These are phyloP conservation scores for Boletales sp. DNA, from an alignment of 768 basidiomycete genomes.

Conservation along the genomic window DNA sequence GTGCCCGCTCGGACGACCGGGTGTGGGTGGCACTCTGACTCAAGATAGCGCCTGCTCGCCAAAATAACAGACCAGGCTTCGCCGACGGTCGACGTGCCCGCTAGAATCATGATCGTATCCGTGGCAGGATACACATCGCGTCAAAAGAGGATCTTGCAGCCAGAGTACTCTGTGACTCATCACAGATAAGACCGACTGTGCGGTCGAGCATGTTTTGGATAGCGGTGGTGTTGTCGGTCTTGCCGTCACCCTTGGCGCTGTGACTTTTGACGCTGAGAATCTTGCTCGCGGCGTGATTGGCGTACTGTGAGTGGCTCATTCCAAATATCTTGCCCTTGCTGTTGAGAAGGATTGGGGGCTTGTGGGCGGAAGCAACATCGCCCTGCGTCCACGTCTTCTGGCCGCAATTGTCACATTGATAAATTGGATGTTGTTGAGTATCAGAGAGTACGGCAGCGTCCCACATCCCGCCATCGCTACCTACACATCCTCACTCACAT, in stretches of 20 bases:
- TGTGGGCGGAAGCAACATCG: slow-evolving; percentile 41
- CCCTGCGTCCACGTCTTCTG: slow-evolving; percentile 46
- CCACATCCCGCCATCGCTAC: slow-evolving; percentile 12
- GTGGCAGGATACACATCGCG: slow-evolving; percentile 44
- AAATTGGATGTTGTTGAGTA: no score
- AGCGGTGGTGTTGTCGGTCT: slow-evolving; percentile 68
- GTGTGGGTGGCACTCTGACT: slow-evolving; percentile 25
- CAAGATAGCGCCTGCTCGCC: slow-evolving; percentile 39
- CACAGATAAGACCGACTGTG: slow-evolving; percentile 7
- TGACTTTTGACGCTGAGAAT: slow-evolving; percentile 64
- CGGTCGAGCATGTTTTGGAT: slow-evolving; percentile 55
- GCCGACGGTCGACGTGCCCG: slow-evolving; percentile 42
- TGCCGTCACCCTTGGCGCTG: slow-evolving; percentile 69
- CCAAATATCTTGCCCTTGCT: slow-evolving; percentile 55
- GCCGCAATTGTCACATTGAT: slow-evolving; percentile 6
- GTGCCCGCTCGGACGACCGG: no score
- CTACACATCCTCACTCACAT: slow-evolving; percentile 44
- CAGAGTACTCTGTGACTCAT: slow-evolving; percentile 26
- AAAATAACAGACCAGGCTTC: slow-evolving; percentile 46
- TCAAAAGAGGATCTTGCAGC: slow-evolving; percentile 50
- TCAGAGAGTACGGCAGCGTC: not conserved
- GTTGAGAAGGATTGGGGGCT: slow-evolving; percentile 54
- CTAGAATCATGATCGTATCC: slow-evolving; percentile 43
- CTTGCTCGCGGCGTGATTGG: slow-evolving; percentile 49
- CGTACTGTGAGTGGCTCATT: slow-evolving; percentile 64